These are phyloP conservation scores for Barnettozyma sp. DNA, from an alignment of 805 yeast species.

Conservation along the genomic window DNA sequence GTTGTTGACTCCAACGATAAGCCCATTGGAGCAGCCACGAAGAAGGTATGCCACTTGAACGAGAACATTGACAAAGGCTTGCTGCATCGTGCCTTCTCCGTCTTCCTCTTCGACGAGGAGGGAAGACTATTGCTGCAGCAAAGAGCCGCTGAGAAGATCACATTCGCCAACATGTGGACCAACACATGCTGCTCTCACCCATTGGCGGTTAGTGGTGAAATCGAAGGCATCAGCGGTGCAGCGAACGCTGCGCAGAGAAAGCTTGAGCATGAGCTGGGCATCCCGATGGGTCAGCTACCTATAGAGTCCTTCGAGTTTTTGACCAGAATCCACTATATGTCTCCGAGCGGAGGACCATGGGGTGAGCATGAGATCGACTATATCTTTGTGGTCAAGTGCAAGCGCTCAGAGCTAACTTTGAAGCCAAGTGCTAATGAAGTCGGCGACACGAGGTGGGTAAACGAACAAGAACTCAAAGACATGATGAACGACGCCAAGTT, in stretches of 20 bases:
- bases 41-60: constrained; percentile 86
- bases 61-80: constrained; percentile 78
- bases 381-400: constrained; percentile 56
- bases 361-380: constrained; percentile 98
- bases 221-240: constrained; percentile 66
- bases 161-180: constrained; percentile 97
- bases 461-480: constrained; percentile 52
- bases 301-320: constrained; percentile 67
- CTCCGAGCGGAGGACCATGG: constrained; percentile 79
- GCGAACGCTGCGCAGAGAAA: constrained; percentile 88
- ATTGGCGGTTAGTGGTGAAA: constrained; percentile 70
- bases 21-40: constrained; percentile 91
- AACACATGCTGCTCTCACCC: constrained; percentile 99
- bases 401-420: constrained; percentile 43
- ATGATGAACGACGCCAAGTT: constrained; percentile 69
- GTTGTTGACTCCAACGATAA: constrained; percentile 82
- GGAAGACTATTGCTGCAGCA: constrained; percentile 82
- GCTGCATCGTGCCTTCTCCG: constrained; percentile 93
- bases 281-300: constrained; percentile 51
- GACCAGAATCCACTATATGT: constrained; percentile 92
- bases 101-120: constrained; percentile 79
- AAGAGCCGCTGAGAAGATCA: constrained; percentile 93
- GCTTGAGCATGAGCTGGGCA: constrained; percentile 89
- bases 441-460: constrained; percentile 70
- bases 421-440: constrained; percentile 78